Base-by-base conservation (phyloP, 768 basidiomycete species). In the Candolleomyces eurysporus region DNA sequence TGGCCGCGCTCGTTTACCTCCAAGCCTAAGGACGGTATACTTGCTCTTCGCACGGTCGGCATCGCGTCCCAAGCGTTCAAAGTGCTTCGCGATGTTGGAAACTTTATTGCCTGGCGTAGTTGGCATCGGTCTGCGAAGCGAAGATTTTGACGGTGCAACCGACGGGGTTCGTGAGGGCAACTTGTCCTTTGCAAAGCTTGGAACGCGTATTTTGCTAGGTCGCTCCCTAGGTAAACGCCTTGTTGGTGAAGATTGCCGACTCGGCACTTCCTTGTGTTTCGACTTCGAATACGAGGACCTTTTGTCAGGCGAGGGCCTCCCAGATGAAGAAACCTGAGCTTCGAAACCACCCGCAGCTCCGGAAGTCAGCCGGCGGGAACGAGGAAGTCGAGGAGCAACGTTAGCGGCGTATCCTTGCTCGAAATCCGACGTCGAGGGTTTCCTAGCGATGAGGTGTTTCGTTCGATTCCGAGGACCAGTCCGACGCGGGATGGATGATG, bases 381-480 rank as follows among this genome's bases (percentile, higher is more conserved):
- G 36, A 22, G 89, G 76, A 65, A 92, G 88, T 64, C 84, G 82
- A 2, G 93, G 89, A 1, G 92, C 94, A 61, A 94, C 87, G 68
- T 95, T 95, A n/a, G 89, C 91, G 4, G 94, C 94, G 74, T 96
- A 96, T 51, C 94, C 87, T 59, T 90, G 86, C 74, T 96, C 95
- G 58, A 93, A 93, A 69, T 96, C 95, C 6, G 94, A 96, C 10
- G 80, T 79, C 9, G 89, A 88, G 43, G 84, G 74, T 64, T 85
- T 86, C 68, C 78, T 82, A 14, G 43, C 79, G 82, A 66, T 85
- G 84, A 61, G 36, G 48, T 45, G 31, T 13, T 48, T 52, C 36
- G 46, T 56, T 50, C 83, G 79, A 39, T 77, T 78, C 64, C 69
- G 79, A 42, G 85, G 81, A 19, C 76, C 58, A 5, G 78, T 68